Evolutionary conservation across 805 yeast genomes (phyloP).

Genomic region (Candida mattraensis): DNA sequence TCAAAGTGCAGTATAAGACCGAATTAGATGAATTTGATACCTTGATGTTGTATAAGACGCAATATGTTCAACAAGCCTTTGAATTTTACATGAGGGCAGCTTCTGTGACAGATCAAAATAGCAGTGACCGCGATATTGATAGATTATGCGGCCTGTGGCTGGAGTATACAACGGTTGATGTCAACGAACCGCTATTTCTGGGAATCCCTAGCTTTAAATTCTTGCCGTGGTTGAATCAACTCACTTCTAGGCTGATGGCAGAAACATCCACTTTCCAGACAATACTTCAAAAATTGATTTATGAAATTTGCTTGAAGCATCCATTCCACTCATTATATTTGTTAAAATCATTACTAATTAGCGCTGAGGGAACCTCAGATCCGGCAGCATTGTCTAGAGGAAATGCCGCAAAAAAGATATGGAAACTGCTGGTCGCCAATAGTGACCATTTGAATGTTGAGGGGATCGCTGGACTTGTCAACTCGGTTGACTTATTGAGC

Average conservation of each 20-base stretch:
- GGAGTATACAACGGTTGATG: slow-evolving; percentile 39
- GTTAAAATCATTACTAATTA: slow-evolving; percentile 52
- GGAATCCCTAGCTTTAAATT: slow-evolving; percentile 59
- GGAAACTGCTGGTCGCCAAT: slow-evolving; percentile 37
- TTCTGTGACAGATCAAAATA: slow-evolving; percentile 38
- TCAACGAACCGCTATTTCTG: slow-evolving; percentile 39
- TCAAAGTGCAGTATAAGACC: slow-evolving; percentile 45
- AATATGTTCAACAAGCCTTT: slow-evolving; percentile 48
- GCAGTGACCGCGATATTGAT: slow-evolving; percentile 60
- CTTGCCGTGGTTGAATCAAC: slow-evolving; percentile 80
- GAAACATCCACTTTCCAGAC: slow-evolving; percentile 55
- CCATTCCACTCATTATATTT: slow-evolving; percentile 75
- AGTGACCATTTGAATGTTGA: slow-evolving; percentile 8
- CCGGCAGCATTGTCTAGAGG: slow-evolving; percentile 44
- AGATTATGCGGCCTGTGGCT: slow-evolving; percentile 85
- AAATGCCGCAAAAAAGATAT: slow-evolving; percentile 50
- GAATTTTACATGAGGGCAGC: slow-evolving; percentile 59
- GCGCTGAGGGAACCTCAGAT: slow-evolving; percentile 36
- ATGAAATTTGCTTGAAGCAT: slow-evolving; percentile 47
- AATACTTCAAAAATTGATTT: slow-evolving; percentile 38
- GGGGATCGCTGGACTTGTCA: slow-evolving; percentile 29
- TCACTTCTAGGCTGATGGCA: slow-evolving; percentile 63
- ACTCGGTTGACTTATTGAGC: slow-evolving; percentile 51
- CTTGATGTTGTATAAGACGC: slow-evolving; percentile 38
- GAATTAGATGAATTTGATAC: slow-evolving; percentile 49